Conservation (phyloP, 129 eudicot genomes). For the Artemisia tridentata region DNA sequence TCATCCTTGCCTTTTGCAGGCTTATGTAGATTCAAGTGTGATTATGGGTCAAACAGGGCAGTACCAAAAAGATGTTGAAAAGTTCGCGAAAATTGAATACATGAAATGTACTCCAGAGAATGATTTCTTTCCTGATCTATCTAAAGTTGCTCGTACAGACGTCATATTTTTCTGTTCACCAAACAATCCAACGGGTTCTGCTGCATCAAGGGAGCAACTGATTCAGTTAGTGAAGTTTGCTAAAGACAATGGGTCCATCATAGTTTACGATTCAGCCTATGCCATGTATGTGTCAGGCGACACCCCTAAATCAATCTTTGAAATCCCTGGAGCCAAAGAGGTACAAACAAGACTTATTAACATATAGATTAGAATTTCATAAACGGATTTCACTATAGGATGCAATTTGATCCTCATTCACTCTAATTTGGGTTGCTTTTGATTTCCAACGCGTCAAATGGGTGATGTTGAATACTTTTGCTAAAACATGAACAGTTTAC, state of each 20-base stretch:
- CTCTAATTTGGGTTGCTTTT: neutral
- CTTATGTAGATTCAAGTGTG: conserved; percentile 96
- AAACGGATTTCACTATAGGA: neutral
- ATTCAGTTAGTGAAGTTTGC: conserved; percentile 81
- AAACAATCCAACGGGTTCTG: conserved; percentile 92
- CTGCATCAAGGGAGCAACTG: conserved; percentile 90
- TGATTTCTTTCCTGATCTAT: conserved; percentile 91
- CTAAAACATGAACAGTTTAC: neutral
- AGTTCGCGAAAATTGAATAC: conserved; percentile 75
- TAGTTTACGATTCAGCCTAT: conserved; percentile 92
- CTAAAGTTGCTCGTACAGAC: conserved; percentile 71
- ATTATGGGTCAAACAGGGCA: conserved; percentile 90
- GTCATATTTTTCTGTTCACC: conserved; percentile 95
- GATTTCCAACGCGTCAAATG: neutral
- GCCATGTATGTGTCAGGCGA: conserved; percentile 86
- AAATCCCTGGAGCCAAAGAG: conserved; percentile 95
- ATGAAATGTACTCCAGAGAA: conserved; percentile 93
- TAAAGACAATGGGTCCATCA: conserved; percentile 82
- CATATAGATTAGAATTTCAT: neutral
- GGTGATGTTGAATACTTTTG: neutral
- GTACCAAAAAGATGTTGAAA: conserved; percentile 63
- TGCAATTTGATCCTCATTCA: neutral
- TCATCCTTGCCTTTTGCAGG: conserved; percentile 42
- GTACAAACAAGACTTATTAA: conserved; percentile 27
- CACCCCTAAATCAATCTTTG: conserved; percentile 86